Conservation (phyloP, 2,329 filamentous ascomycete species). For the Scolecobasidium constrictum region DNA sequence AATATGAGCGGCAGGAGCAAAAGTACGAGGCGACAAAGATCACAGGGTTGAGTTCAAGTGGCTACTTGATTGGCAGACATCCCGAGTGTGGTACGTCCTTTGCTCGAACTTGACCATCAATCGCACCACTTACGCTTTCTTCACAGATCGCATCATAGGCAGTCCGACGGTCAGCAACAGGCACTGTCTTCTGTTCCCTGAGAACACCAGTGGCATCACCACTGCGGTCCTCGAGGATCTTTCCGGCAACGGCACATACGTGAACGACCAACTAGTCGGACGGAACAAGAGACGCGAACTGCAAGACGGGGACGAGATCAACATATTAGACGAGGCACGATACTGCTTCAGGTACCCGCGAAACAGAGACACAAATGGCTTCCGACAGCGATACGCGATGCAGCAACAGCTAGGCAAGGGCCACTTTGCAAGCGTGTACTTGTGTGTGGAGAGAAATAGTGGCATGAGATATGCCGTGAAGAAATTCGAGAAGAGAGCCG, state of each 20-base stretch:
- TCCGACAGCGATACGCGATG: constrained; percentile 77
- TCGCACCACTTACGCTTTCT: constrained; percentile 2
- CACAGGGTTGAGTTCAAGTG: constrained; percentile 56
- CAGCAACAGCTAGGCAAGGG: constrained; percentile 84
- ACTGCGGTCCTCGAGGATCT: constrained; percentile 80
- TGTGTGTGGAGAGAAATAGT: constrained; percentile 76
- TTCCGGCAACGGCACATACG: constrained; percentile 91
- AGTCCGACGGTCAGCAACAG: constrained; percentile 80
- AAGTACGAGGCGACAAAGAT: constrained; percentile 43
- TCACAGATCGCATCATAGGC: constrained; percentile 56
- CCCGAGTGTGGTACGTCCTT: constrained; percentile 72
- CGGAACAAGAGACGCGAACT: constrained; percentile 86
- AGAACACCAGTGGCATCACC: constrained; percentile 45
- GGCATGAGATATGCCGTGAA: constrained; percentile 86
- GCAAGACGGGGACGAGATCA: constrained; percentile 82
- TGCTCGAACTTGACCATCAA: neutral
- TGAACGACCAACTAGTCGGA: constrained; percentile 84
- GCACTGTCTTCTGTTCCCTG: constrained; percentile 59
- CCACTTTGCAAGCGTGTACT: constrained; percentile 87
- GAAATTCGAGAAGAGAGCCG: constrained; percentile 77
- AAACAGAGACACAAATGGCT: constrained; percentile 61
- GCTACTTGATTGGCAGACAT: constrained; percentile 87
- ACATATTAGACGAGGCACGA: constrained; percentile 70
- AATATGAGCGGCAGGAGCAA: constrained; percentile 52
- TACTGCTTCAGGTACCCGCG: constrained; percentile 90